Base-by-base conservation (phyloP, 352 stramenopile genomes). In the Thalassiosira livingstoniorum region DNA sequence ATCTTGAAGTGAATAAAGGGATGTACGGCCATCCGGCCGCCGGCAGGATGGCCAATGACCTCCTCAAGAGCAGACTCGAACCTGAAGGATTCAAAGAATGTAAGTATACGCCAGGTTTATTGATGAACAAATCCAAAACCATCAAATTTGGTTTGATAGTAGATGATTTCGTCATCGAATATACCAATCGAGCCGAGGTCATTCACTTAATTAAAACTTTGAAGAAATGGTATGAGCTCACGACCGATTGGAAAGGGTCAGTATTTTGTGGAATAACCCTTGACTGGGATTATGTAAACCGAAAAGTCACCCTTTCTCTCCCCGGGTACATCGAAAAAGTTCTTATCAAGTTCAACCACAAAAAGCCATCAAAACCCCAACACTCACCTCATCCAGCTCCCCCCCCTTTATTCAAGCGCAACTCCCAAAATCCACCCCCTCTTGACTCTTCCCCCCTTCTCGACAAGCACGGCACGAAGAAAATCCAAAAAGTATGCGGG, bases 281-380 rank as follows among this genome's bases (percentile, higher is more conserved):
- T 27, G 23, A 71, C 21, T 89, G 82, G 78, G 47, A 89, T 39
- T 89, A 89, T 51, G 10, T 58, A 2, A 54, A 70, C 0, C 7
- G 71, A 0, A 62, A 54, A 55, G 45, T 53, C 29, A 58, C 55
- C 43, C 43, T 70, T 2, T 82, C 69, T 0, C 82, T 70, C 55
- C 39, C 37, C 18, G 31, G n/a, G 2, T 87, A 78, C 23, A 37
- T 80, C 31, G 23, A 4, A n/a, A 65, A 34, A 2, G 60, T 25
- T 1, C 35, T 53, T 4, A 2, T 51, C 60, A 51, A 51, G 21
- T 51, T 7, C 42, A 51, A 51, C 42, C 42, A 18, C 42, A 18
- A 29, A 45, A 7, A 21, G 45, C 57, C 27, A 39, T 29, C 57
- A 2, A 4, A 42, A n/a, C 23, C 57, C 13, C 57, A 65, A 39